Percentiles rank a stretch among this genome's conserved stretches.
Conservation (phyloP, 1,284 basidiomycete genomes). For the Trichosporon inkin region DNA sequence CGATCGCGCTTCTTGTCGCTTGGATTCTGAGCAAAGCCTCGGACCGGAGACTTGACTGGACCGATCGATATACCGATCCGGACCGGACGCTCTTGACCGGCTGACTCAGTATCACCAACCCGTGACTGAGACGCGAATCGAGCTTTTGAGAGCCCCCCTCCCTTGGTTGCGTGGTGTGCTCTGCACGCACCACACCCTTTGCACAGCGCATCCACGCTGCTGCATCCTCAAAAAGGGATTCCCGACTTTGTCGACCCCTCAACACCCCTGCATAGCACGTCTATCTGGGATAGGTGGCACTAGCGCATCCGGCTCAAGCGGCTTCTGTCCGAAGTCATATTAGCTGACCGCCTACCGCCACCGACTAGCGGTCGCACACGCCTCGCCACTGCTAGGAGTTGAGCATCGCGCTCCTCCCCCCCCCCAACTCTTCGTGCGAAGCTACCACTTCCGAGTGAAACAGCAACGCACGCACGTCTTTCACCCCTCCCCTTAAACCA, state of each 20-base stretch:
- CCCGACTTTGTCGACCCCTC: neutral
- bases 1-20: neutral
- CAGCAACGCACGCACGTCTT: neutral
- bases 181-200: slow-evolving; percentile 2
- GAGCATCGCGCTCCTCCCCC: slow-evolving; percentile 20
- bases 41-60: slow-evolving; percentile 3
- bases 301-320: neutral
- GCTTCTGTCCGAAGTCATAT: slow-evolving; percentile 1
- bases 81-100: slow-evolving; percentile 6
- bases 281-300: slow-evolving; percentile 1
- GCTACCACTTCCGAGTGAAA: neutral
- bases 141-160: slow-evolving; percentile 2
- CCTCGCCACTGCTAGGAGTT: slow-evolving; percentile 15
- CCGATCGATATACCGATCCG: neutral
- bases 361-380: neutral
- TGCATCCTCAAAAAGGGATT: slow-evolving; percentile 7
- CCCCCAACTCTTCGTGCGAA: neutral
- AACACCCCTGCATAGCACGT: slow-evolving; percentile 1
- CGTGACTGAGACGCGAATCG: slow-evolving; percentile 2
- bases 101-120: neutral
- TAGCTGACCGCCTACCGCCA: slow-evolving; percentile 2
- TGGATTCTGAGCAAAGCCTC: neutral
- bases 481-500: neutral
- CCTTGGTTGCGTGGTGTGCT: slow-evolving; percentile 6
- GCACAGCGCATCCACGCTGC: slow-evolving; percentile 1